A percentile compares a stretch with the other conserved stretches of the same genome.
Evolutionary conservation across 768 basidiomycete genomes (phyloP).

Genomic region (Wakefieldia striispora): DNA sequence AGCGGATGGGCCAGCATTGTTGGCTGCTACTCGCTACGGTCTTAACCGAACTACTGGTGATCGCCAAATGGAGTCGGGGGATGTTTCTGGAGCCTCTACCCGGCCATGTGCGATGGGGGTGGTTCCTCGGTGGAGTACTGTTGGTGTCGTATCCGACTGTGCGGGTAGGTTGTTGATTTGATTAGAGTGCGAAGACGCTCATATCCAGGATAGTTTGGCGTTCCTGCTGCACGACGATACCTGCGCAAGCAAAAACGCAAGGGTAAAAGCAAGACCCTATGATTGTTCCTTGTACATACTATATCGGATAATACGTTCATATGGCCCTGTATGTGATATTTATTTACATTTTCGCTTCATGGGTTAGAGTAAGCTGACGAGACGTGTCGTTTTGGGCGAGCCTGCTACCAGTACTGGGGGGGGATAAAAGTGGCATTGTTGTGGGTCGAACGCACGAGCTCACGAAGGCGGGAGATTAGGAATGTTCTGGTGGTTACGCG

Average conservation of each 20-base stretch:
- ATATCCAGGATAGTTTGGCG: constrained; percentile 52
- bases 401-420: no score
- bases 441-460: constrained; percentile 16
- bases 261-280: constrained; percentile 32
- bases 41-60: constrained; percentile 74
- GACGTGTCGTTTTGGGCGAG: no score
- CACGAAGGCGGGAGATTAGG: not conserved
- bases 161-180: constrained; percentile 45
- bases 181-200: constrained; percentile 4
- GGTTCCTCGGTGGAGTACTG: constrained; percentile 56
- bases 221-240: constrained; percentile 56
- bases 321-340: not conserved
- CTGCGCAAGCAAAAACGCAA: constrained; percentile 37
- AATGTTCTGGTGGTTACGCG: constrained; percentile 35
- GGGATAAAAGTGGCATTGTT: not conserved
- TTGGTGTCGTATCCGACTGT: constrained; percentile 68
- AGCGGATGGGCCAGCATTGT: constrained; percentile 86
- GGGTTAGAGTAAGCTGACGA: no score
- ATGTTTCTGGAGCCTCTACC: constrained; percentile 68
- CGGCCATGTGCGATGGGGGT: constrained; percentile 58
- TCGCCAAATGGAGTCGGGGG: constrained; percentile 79
- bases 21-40: constrained; percentile 89
- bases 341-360: not conserved
- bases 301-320: not conserved
- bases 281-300: constrained; percentile 12